phyloP scores from a whole-genome alignment of 768 basidiomycete genomes.

The Suillus ampliporus region DNA sequence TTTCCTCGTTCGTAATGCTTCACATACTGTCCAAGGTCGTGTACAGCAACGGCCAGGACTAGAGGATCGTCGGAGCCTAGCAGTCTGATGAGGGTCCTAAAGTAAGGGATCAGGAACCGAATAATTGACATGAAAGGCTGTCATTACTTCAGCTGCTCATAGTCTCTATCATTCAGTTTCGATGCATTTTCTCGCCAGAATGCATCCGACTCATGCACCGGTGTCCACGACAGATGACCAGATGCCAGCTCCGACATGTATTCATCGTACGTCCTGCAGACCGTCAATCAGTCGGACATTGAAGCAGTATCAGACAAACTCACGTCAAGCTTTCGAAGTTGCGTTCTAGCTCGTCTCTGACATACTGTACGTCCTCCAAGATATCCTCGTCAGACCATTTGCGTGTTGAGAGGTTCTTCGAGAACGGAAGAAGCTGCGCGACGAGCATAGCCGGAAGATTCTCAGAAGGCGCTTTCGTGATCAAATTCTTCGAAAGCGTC shows the following conservation, averaged over 20 bases:
- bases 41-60: conserved; percentile 89
- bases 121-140: neutral
- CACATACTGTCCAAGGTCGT: conserved; percentile 94
- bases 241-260: conserved; percentile 90
- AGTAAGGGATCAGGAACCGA: conserved; percentile 1
- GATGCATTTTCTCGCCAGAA: conserved; percentile 98
- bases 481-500: conserved; percentile 68
- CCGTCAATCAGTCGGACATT: neutral
- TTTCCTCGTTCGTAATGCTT: conserved; percentile 91
- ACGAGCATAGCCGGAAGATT: conserved; percentile 95
- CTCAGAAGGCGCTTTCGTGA: conserved; percentile 84
- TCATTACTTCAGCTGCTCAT: conserved; percentile 81
- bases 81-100: conserved; percentile 75
- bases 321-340: conserved; percentile 92
- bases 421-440: conserved; percentile 83
- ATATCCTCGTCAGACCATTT: conserved; percentile 98
- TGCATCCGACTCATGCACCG: conserved; percentile 93
- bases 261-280: conserved; percentile 89
- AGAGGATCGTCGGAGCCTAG: conserved; percentile 70
- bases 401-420: conserved; percentile 78
- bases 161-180: conserved; percentile 84
- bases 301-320: conserved; percentile 30
- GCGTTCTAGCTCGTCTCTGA: conserved; percentile 83
- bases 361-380: conserved; percentile 86
- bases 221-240: conserved; percentile 94